Evolutionary conservation across 306 rosid species (phyloP).

Genomic region (Abrus precatorius): DNA sequence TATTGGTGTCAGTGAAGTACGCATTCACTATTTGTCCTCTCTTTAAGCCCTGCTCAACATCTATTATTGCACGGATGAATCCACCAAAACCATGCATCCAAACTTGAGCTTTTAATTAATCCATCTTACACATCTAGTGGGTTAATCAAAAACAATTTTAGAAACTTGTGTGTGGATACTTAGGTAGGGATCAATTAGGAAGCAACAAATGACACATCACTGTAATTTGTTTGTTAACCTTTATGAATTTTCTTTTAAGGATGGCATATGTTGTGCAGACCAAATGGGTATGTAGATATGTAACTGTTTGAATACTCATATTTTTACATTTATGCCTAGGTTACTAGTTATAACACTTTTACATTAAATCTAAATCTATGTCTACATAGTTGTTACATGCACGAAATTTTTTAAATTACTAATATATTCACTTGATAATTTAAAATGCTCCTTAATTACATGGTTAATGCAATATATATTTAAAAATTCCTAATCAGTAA

Average conservation of each 20-base stretch:
- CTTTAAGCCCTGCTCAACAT: constrained; percentile 12
- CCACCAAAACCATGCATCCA: constrained; percentile 20
- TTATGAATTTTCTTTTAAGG: neutral
- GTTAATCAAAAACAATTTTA: neutral
- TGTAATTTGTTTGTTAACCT: neutral
- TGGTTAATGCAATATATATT: too few relatives aligned
- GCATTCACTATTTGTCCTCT: constrained; percentile 43
- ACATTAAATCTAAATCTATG: too few relatives aligned
- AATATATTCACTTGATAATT: too few relatives aligned
- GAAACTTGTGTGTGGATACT: neutral
- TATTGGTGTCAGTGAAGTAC: constrained; percentile 42
- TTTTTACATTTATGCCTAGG: too few relatives aligned
- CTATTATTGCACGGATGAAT: constrained; percentile 55
- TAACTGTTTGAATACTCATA: too few relatives aligned
- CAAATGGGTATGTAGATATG: neutral
- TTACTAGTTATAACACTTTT: too few relatives aligned
- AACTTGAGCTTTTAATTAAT: constrained; percentile 6
- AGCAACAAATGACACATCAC: neutral
- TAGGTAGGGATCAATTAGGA: neutral
- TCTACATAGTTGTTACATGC: too few relatives aligned
- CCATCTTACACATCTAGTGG: neutral
- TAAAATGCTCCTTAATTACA: too few relatives aligned
- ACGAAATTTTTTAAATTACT: too few relatives aligned
- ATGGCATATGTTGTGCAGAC: neutral
- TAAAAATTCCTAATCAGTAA: too few relatives aligned